Evolutionary conservation across 2,329 filamentous ascomycete genomes (phyloP).

Genomic region (Exophiala spinifera): DNA sequence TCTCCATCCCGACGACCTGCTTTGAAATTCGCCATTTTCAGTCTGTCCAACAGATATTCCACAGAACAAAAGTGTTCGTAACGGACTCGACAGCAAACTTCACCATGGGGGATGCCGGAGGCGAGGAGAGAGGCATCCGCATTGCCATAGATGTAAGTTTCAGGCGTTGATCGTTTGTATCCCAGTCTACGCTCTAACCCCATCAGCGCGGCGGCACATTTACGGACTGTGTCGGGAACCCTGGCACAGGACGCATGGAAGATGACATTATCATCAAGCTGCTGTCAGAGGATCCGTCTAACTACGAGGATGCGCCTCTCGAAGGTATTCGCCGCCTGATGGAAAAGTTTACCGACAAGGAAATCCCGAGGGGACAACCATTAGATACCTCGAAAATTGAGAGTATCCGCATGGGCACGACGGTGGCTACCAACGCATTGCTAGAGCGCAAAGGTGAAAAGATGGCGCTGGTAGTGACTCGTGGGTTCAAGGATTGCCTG

Average conservation of each 20-base stretch:
- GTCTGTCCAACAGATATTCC: neutral
- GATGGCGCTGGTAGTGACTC: slow-evolving; percentile 82
- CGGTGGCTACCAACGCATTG: slow-evolving; percentile 87
- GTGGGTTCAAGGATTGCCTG: slow-evolving; percentile 82
- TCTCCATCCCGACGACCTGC: slow-evolving; percentile 1
- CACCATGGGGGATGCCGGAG: slow-evolving; percentile 27
- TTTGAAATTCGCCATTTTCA: neutral
- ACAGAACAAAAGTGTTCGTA: neutral
- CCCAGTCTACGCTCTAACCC: slow-evolving; percentile 13
- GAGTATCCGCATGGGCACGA: slow-evolving; percentile 93
- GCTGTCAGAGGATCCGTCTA: slow-evolving; percentile 82
- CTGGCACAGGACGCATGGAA: slow-evolving; percentile 63
- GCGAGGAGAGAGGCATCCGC: slow-evolving; percentile 32
- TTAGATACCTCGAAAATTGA: slow-evolving; percentile 82
- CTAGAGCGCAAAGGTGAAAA: slow-evolving; percentile 86
- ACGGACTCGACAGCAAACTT: neutral
- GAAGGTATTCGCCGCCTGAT: slow-evolving; percentile 87
- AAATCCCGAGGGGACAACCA: slow-evolving; percentile 75
- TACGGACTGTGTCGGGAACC: slow-evolving; percentile 85
- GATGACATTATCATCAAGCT: slow-evolving; percentile 83
- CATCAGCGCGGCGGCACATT: slow-evolving; percentile 76
- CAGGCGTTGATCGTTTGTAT: neutral
- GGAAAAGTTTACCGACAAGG: slow-evolving; percentile 68
- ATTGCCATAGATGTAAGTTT: slow-evolving; percentile 38
- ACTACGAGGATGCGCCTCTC: slow-evolving; percentile 86